These are phyloP conservation scores for Rhododendron molle DNA, from an alignment of 148 eudicot genomes.

Conservation along the genomic window DNA sequence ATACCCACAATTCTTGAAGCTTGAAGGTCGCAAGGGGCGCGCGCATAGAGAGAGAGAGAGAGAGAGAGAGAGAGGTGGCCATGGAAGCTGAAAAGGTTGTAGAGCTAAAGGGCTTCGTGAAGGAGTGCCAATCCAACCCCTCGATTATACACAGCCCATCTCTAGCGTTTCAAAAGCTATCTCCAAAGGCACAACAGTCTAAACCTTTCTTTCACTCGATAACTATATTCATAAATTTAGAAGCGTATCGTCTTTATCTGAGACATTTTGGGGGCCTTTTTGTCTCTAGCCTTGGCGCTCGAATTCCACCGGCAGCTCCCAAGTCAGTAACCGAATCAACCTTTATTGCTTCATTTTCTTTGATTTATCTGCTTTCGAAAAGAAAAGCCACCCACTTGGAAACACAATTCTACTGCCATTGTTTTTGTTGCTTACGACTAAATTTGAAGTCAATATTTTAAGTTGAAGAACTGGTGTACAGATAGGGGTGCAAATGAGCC, in stretches of 20 bases:
- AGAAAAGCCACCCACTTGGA: neutral
- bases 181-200: conserved; percentile 29
- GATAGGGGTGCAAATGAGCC: too few relatives aligned
- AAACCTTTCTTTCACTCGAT: neutral
- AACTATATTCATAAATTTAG: neutral
- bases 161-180: conserved; percentile 43
- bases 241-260: neutral
- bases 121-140: conserved; percentile 42
- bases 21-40: neutral
- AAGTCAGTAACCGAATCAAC: conserved; percentile 8
- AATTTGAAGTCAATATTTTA: neutral
- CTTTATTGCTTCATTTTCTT: neutral
- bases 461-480: neutral
- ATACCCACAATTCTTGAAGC: neutral
- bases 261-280: neutral
- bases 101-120: conserved; percentile 40
- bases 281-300: conserved; percentile 27
- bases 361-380: neutral
- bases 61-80: neutral
- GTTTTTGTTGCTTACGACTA: neutral
- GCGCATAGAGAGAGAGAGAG: neutral
- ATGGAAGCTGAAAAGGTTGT: conserved; percentile 35
- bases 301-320: conserved; percentile 15
- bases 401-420: neutral
- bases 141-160: conserved; percentile 45